phyloP scores from a whole-genome alignment of 257 asterid genomes.

The Dorcoceras hygrometricum region DNA sequence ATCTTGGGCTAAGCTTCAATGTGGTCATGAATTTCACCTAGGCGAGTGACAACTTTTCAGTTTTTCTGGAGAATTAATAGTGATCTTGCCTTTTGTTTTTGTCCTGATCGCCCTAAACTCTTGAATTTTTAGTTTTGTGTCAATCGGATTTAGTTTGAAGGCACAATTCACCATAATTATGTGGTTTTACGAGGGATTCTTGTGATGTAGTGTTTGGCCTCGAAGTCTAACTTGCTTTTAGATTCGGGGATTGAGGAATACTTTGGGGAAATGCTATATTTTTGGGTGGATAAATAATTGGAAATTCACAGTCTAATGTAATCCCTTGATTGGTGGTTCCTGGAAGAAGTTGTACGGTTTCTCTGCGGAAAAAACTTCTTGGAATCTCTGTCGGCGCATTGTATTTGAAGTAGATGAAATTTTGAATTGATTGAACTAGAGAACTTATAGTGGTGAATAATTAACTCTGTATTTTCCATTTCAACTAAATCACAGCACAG shows the following conservation, averaged over 20 bases:
- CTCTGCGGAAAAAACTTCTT: background rate
- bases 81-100: conserved; percentile 26
- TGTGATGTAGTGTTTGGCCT: background rate
- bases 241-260: background rate
- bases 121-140: background rate
- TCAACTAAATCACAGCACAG: too few relatives aligned
- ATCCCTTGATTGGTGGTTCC: background rate
- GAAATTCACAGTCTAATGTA: background rate
- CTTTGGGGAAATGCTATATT: background rate
- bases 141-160: conserved; percentile 6
- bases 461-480: too few relatives aligned
- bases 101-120: background rate
- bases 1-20: conserved; percentile 93
- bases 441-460: too few relatives aligned
- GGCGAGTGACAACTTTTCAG: conserved; percentile 46
- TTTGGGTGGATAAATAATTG: background rate
- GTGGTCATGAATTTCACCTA: conserved; percentile 92
- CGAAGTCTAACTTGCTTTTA: background rate
- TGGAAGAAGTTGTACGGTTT: background rate
- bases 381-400: background rate
- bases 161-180: conserved; percentile 13
- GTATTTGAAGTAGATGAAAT: too few relatives aligned
- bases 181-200: background rate
- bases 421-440: too few relatives aligned
- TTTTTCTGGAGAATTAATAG: conserved; percentile 9